Percentiles rank a stretch among this genome's conserved stretches.
phyloP scores from a whole-genome alignment of 1,284 basidiomycete species.

The Anthracocystis setariae region DNA sequence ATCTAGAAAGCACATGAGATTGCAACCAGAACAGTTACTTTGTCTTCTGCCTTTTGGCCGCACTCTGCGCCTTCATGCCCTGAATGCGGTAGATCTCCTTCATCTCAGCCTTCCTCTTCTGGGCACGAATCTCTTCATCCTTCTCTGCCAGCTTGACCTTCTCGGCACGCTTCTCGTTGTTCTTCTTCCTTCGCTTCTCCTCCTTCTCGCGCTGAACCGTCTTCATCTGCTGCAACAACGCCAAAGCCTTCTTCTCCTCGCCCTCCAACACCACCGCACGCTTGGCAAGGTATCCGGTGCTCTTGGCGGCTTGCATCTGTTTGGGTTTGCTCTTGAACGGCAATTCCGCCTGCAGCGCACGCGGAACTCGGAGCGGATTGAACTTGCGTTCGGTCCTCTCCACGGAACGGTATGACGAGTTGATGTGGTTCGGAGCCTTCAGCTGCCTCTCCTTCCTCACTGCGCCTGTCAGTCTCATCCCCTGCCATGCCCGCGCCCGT shows the following conservation, averaged over 20 bases:
- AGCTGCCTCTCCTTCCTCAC: slow-evolving; percentile 84
- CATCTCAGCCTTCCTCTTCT: slow-evolving; percentile 63
- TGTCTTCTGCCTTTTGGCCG: slow-evolving; percentile 59
- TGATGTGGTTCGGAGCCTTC: slow-evolving; percentile 80
- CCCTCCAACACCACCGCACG: slow-evolving; percentile 89
- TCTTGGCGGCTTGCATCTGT: slow-evolving; percentile 73
- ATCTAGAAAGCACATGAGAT: no score
- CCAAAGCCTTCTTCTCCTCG: slow-evolving; percentile 90
- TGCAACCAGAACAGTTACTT: no score
- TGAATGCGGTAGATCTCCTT: slow-evolving; percentile 58
- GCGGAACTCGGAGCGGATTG: slow-evolving; percentile 88
- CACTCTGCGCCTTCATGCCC: slow-evolving; percentile 54
- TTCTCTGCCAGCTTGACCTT: slow-evolving; percentile 41
- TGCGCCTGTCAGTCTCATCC: slow-evolving; percentile 95
- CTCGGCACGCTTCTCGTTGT: slow-evolving; percentile 36
- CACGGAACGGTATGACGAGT: slow-evolving; percentile 82
- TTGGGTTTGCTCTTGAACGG: slow-evolving; percentile 95
- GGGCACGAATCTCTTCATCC: slow-evolving; percentile 37
- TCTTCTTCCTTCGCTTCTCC: slow-evolving; percentile 74
- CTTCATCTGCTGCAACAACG: slow-evolving; percentile 93
- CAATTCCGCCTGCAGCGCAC: slow-evolving; percentile 85
- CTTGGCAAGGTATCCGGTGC: slow-evolving; percentile 72
- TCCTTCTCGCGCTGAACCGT: slow-evolving; percentile 90
- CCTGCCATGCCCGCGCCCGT: slow-evolving; percentile 69
- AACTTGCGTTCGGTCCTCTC: slow-evolving; percentile 83